A percentile compares a stretch with the other conserved stretches of the same genome.
Evolutionary conservation across 2,329 filamentous ascomycete genomes (phyloP).

Genomic region (Penicillium decumbens): DNA sequence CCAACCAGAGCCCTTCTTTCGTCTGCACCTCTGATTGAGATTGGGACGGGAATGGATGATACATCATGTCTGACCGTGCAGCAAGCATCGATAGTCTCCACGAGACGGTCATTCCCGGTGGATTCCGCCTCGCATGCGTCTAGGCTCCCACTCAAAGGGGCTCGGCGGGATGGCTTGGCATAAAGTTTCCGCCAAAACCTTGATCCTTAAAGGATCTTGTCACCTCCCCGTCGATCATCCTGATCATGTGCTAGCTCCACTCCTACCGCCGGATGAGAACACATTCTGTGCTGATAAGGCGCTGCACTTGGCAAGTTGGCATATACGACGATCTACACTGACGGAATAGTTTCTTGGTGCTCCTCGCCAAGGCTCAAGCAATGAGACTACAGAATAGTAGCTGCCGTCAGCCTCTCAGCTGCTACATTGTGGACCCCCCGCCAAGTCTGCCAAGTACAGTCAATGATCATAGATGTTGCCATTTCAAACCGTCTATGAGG

Average conservation of each 20-base stretch:
- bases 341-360: background rate
- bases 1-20: background rate
- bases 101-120: background rate
- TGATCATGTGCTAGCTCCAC: background rate
- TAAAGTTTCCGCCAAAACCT: constrained; percentile 1
- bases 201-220: constrained; percentile 1
- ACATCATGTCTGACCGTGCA: background rate
- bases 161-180: constrained; percentile 4
- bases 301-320: constrained; percentile 14
- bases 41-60: background rate
- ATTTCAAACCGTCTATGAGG: background rate
- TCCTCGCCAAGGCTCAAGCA: background rate
- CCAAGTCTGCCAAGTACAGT: constrained; percentile 12
- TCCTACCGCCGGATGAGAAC: background rate
- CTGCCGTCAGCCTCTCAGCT: constrained; percentile 3
- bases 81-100: background rate
- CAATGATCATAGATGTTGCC: background rate
- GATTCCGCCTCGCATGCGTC: background rate
- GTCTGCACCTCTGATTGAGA: background rate
- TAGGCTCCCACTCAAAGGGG: background rate
- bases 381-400: background rate
- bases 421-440: constrained; percentile 2
- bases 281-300: background rate
- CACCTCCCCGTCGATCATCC: constrained; percentile 7
- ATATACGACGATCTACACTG: constrained; percentile 3